phyloP scores from a whole-genome alignment of 1,284 basidiomycete genomes.

The Ustilago shanxiensis region DNA sequence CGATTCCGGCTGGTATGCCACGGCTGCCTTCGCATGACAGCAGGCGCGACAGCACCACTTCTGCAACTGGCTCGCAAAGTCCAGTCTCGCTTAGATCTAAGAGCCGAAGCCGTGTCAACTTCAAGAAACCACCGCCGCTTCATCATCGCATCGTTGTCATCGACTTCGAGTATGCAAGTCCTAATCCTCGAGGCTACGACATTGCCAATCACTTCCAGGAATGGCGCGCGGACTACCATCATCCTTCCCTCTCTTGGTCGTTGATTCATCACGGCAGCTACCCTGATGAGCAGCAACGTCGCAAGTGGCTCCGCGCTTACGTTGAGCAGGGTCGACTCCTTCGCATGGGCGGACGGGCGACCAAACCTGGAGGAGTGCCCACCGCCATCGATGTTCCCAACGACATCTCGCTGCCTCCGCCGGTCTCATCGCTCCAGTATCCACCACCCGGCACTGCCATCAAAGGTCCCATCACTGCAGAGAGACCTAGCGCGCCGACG shows the following conservation, averaged over 20 bases:
- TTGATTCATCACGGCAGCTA: conserved; percentile 60
- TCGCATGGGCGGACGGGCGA: conserved; percentile 49
- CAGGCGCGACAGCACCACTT: conserved; percentile 34
- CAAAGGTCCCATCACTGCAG: conserved; percentile 39
- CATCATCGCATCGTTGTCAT: conserved; percentile 67
- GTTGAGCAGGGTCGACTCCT: conserved; percentile 65
- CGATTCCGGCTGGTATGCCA: conserved; percentile 56
- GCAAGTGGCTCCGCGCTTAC: conserved; percentile 67
- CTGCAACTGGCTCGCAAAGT: conserved; percentile 25
- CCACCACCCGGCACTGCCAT: conserved; percentile 24
- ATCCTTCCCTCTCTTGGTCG: conserved; percentile 59
- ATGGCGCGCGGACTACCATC: conserved; percentile 66
- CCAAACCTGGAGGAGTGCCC: conserved; percentile 25
- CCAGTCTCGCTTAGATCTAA: conserved; percentile 37
- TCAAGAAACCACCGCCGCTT: conserved; percentile 41
- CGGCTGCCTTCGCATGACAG: conserved; percentile 31
- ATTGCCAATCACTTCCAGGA: conserved; percentile 69
- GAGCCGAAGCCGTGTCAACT: conserved; percentile 33
- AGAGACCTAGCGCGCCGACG: conserved; percentile 36
- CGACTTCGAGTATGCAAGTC: conserved; percentile 66
- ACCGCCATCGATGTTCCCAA: conserved; percentile 30
- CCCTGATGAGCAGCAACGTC: conserved; percentile 57
- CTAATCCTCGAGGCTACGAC: conserved; percentile 65
- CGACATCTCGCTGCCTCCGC: conserved; percentile 54
- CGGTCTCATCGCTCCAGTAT: conserved; percentile 35